phyloP scores from a whole-genome alignment of 768 basidiomycete genomes.

The Phylloporus rhodoxanthus region DNA sequence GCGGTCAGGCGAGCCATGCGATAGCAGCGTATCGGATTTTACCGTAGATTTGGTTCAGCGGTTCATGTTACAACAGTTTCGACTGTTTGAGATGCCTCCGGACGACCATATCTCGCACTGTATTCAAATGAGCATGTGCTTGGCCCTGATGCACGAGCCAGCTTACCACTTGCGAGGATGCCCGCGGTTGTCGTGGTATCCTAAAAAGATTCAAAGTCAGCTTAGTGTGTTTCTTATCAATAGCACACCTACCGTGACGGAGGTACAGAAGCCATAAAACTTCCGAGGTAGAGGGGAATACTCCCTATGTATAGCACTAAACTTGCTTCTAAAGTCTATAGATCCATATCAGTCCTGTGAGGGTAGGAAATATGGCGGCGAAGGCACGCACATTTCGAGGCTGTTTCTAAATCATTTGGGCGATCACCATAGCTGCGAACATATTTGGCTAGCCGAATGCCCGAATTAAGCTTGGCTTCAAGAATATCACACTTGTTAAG shows the following conservation, averaged over 20 bases:
- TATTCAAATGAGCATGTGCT: constrained; percentile 4
- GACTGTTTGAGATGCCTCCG: constrained; percentile 72
- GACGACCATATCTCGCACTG: constrained; percentile 79
- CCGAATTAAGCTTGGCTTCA: constrained; percentile 56
- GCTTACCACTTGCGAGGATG: constrained; percentile 69
- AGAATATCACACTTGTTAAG: constrained; percentile 80
- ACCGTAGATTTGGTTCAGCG: constrained; percentile 5
- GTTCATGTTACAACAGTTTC: constrained; percentile 47
- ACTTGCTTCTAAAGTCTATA: constrained; percentile 63
- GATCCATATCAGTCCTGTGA: neutral
- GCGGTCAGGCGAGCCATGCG: neutral
- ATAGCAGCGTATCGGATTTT: neutral
- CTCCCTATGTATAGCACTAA: constrained; percentile 70
- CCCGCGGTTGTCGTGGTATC: constrained; percentile 69
- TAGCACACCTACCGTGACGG: constrained; percentile 50
- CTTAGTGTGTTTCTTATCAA: neutral
- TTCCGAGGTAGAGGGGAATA: constrained; percentile 68
- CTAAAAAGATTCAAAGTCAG: constrained; percentile 26
- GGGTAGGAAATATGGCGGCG: neutral
- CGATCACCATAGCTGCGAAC: constrained; percentile 68
- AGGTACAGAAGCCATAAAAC: constrained; percentile 74
- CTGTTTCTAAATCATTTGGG: constrained; percentile 63
- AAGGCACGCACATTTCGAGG: constrained; percentile 51
- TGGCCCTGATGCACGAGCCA: neutral
- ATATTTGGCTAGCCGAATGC: constrained; percentile 58